Percentiles rank a stretch among this genome's conserved stretches.
These are phyloP conservation scores for Glycine tomentella DNA, from an alignment of 306 rosid genomes.

Conservation along the genomic window DNA sequence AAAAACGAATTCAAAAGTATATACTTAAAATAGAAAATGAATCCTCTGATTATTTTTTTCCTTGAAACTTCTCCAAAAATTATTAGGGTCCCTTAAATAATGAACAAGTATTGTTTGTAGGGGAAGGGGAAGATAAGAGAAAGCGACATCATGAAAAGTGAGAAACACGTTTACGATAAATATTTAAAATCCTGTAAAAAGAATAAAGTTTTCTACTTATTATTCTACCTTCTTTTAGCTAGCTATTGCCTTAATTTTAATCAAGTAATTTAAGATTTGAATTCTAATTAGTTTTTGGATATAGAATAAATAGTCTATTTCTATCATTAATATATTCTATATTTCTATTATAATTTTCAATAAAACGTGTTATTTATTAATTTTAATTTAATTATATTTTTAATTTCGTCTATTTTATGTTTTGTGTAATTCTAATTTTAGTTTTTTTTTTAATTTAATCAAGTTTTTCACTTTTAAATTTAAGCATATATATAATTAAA, in stretches of 20 bases:
- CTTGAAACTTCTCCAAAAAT: neutral
- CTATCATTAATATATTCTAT: too few species aligned
- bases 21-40: neutral
- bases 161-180: neutral
- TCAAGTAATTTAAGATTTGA: too few species aligned
- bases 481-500: too few species aligned
- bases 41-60: neutral
- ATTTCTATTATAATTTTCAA: too few species aligned
- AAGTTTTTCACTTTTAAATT: too few species aligned
- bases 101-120: neutral
- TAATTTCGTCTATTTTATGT: too few species aligned
- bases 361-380: too few species aligned
- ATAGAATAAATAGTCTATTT: too few species aligned
- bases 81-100: neutral
- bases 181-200: neutral
- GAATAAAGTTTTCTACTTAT: neutral
- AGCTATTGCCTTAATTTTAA: neutral
- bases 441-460: too few species aligned
- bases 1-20: neutral
- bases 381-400: too few species aligned
- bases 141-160: neutral
- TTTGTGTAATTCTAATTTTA: too few species aligned
- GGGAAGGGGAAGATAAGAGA: neutral
- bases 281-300: too few species aligned
- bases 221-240: neutral